Evolutionary conservation across 2,329 filamentous ascomycete species (phyloP).

Genomic region (Stachybotrys elegans): DNA sequence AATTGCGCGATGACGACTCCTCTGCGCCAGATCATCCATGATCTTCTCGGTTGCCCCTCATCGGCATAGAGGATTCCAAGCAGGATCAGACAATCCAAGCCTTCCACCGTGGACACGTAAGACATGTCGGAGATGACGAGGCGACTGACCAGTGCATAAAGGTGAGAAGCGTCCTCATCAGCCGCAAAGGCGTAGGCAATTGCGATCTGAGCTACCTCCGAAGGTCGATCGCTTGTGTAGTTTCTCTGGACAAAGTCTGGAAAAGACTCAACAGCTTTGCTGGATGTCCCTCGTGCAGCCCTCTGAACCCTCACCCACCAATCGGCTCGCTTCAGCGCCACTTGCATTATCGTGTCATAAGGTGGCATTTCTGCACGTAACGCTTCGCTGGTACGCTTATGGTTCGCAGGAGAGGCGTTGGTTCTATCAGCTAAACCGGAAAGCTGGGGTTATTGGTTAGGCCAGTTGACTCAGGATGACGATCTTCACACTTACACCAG

Average conservation of each 20-base stretch:
- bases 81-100: slow-evolving; percentile 36
- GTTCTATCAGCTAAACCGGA: background rate
- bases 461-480: background rate
- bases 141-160: slow-evolving; percentile 31
- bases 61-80: slow-evolving; percentile 38
- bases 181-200: slow-evolving; percentile 22
- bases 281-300: slow-evolving; percentile 2
- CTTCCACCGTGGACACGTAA: slow-evolving; percentile 32
- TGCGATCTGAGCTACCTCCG: slow-evolving; percentile 28
- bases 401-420: background rate
- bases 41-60: slow-evolving; percentile 35
- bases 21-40: slow-evolving; percentile 35
- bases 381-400: slow-evolving; percentile 1
- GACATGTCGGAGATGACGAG: slow-evolving; percentile 35
- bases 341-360: slow-evolving; percentile 5
- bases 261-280: background rate
- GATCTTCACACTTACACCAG: slow-evolving; percentile 3
- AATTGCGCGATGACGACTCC: slow-evolving; percentile 36
- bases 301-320: slow-evolving; percentile 2
- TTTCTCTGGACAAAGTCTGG: slow-evolving; percentile 1
- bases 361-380: slow-evolving; percentile 4
- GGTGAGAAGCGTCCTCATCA: background rate
- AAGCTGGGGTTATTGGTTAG: background rate
- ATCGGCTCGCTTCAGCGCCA: background rate
- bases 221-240: slow-evolving; percentile 22